Base-by-base conservation (phyloP, 2,329 filamentous ascomycete species). In the Thermoascus crustaceus region DNA sequence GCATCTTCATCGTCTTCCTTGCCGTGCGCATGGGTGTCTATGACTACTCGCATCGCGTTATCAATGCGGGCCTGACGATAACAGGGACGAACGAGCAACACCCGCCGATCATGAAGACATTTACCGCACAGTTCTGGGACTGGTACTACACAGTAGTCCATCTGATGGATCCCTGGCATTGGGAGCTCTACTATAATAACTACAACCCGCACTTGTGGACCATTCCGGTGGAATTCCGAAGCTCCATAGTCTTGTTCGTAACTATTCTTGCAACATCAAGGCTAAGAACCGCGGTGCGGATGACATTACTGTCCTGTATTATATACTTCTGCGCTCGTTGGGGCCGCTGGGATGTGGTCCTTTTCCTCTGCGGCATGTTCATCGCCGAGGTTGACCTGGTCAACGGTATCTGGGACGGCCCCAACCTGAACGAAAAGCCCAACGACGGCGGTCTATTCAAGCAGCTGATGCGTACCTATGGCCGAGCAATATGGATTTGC, bases 171-270 rank as follows among this genome's bases (percentile, higher is more conserved):
- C 57, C 56, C 8, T 64, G 59, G 35, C 51, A 62, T 35, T 64
- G 59, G 57, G 42, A 35, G 1, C 46, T 62, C 4, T 62, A 55
- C 39, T 64, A 63, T 41, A 64, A 63, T 42, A 57, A 63, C 42
- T 67, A 66, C 48, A 65, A 66, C 30, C 61, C 61, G 7, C 65
- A 68, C 36, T 52, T 68, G 1, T 68, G 65, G 65, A 67, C 64
- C 5, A 66, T 68, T 16, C 63, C 64, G 1, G 57, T 64, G 5
- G 64, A 68, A 43, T 62, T 67, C 32, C 63, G 64, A 26, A 60
- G 61, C 41, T 67, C 63, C 2, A 56, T 68, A 6, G 58, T 63
- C 16, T 57, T 68, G 4, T 67, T 66, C 40, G 41, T 65, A 32
- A 54, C 58, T 5, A 53, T 64, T 8, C 52, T 67, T 9, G 60